phyloP scores from a whole-genome alignment of 306 rosid genomes.

The Vigna trinervia region DNA sequence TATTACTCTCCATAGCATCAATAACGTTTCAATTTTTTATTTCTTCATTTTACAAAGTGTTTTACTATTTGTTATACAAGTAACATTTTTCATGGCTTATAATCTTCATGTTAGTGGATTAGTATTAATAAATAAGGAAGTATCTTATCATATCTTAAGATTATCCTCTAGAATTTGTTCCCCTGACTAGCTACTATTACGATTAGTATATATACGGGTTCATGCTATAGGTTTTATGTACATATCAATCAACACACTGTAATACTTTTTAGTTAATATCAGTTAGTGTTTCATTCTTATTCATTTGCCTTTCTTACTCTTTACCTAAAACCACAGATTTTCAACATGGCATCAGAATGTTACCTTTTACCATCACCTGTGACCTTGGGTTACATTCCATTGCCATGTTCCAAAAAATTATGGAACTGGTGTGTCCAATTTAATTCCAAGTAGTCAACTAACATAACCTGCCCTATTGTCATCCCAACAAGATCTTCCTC shows the following conservation, averaged over 20 bases:
- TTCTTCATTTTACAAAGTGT: background rate
- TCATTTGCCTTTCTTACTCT: background rate
- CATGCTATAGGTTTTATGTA: background rate
- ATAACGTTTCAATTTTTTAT: too few relatives aligned
- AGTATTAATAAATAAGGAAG: too few relatives aligned
- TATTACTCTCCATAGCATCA: too few relatives aligned
- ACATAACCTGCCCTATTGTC: too few relatives aligned
- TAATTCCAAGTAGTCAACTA: too few relatives aligned
- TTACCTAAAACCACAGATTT: background rate
- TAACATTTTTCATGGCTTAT: background rate
- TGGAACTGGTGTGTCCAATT: background rate
- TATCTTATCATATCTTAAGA: background rate
- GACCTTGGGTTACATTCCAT: background rate
- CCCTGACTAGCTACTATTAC: background rate
- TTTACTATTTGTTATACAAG: too few relatives aligned
- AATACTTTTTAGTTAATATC: background rate
- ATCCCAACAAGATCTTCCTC: background rate
- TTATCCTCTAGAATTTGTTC: background rate
- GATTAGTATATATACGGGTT: background rate
- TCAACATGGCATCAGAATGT: background rate
- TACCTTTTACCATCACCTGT: background rate
- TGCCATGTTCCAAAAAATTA: background rate
- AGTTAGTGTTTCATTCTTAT: background rate
- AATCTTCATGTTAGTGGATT: conserved; percentile 18
- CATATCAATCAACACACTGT: background rate